These are phyloP conservation scores for Phaffia tasmanica DNA, from an alignment of 768 basidiomycete species.

Conservation along the genomic window DNA sequence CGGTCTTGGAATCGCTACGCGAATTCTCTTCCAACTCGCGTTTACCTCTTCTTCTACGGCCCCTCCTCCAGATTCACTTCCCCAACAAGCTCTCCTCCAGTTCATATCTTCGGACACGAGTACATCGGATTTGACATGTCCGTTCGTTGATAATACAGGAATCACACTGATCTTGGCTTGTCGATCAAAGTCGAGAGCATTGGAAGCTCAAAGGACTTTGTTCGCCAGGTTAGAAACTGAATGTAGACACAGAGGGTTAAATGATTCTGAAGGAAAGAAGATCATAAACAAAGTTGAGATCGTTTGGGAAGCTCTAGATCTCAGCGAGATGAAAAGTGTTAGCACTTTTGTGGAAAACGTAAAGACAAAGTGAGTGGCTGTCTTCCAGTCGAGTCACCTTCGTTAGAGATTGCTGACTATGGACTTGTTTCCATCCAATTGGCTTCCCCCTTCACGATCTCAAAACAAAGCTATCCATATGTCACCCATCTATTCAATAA, in stretches of 20 bases:
- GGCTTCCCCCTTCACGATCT: background rate
- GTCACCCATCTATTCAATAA: conserved; percentile 71
- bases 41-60: conserved; percentile 47
- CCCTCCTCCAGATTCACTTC: conserved; percentile 31
- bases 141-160: conserved; percentile 42
- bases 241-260: conserved; percentile 34
- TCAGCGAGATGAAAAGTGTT: conserved; percentile 51
- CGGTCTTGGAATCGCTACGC: conserved; percentile 70
- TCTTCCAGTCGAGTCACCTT: background rate
- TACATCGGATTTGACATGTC: conserved; percentile 26
- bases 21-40: conserved; percentile 60
- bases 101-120: conserved; percentile 23
- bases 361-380: conserved; percentile 43
- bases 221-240: conserved; percentile 46
- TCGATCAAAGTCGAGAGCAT: conserved; percentile 54
- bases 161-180: conserved; percentile 73
- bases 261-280: conserved; percentile 43
- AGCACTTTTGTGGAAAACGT: conserved; percentile 54
- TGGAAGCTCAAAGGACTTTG: conserved; percentile 51
- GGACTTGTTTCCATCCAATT: conserved; percentile 10
- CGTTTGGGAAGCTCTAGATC: conserved; percentile 54
- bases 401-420: background rate
- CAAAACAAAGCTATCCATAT: conserved; percentile 55
- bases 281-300: conserved; percentile 55
- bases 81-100: conserved; percentile 35